phyloP scores from a whole-genome alignment of 495 filamentous ascomycete species.

The Melanomma pulvis-pyrius region DNA sequence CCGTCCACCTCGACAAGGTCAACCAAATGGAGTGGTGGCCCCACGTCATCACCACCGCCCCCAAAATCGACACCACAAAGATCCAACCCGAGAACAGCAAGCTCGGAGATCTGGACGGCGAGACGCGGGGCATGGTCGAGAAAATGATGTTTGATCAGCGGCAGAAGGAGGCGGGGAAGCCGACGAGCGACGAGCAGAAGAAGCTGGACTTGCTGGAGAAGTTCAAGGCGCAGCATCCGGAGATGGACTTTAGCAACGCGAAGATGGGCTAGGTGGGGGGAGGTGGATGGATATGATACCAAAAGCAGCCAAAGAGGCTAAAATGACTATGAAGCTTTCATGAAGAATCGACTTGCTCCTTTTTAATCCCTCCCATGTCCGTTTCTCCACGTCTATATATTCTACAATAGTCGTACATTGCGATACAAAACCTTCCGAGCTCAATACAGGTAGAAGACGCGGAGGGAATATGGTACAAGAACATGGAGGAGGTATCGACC shows the following conservation, averaged over 20 bases:
- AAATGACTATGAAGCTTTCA: not conserved
- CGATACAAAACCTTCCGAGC: not conserved
- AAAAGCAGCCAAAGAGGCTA: not conserved
- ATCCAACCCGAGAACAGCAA: constrained; percentile 92
- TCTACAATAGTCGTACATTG: no score
- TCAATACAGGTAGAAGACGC: not conserved
- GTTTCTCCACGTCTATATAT: no score
- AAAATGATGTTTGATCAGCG: constrained; percentile 99
- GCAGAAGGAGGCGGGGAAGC: constrained; percentile 90
- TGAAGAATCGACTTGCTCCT: not conserved
- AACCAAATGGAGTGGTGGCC: constrained; percentile 99
- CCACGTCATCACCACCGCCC: constrained; percentile 80
- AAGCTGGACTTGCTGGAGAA: constrained; percentile 91
- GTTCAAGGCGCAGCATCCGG: constrained; percentile 83
- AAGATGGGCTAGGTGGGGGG: constrained; percentile 66
- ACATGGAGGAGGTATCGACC: not conserved
- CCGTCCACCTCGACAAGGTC: constrained; percentile 90
- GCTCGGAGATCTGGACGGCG: constrained; percentile 88
- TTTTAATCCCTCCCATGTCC: not conserved
- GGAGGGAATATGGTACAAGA: no score
- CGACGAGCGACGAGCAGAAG: constrained; percentile 87
- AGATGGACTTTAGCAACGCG: constrained; percentile 83
- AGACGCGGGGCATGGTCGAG: constrained; percentile 98
- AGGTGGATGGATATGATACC: not conserved
- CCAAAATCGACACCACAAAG: constrained; percentile 90